These are phyloP conservation scores for Logfia minima DNA, from an alignment of 129 eudicot genomes.

Conservation along the genomic window DNA sequence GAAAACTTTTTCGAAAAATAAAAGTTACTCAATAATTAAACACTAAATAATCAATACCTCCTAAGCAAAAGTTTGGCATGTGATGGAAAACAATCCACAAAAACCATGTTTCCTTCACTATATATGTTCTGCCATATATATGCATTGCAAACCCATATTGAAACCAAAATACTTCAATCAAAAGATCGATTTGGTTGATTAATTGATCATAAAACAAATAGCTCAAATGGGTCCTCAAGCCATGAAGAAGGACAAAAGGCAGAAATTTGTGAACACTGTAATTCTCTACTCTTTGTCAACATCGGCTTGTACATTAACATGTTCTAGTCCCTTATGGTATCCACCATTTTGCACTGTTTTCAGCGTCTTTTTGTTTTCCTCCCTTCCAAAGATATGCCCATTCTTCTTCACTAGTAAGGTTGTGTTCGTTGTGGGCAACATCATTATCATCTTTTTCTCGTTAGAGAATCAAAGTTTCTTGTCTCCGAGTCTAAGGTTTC, in stretches of 20 bases:
- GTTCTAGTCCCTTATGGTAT: conserved; percentile 59
- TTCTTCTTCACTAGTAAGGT: conserved; percentile 52
- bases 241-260: too few relatives aligned
- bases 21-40: conserved; percentile 25
- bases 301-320: conserved; percentile 43
- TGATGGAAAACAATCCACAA: conserved; percentile 10
- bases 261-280: conserved; percentile 37
- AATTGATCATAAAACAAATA: too few relatives aligned
- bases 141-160: too few relatives aligned
- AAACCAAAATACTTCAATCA: too few relatives aligned
- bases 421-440: conserved; percentile 52
- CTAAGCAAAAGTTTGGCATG: too few relatives aligned
- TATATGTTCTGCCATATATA: background rate
- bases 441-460: conserved; percentile 54
- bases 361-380: conserved; percentile 36
- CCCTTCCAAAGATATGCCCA: conserved; percentile 40
- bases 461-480: conserved; percentile 46
- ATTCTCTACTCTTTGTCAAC: conserved; percentile 44
- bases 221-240: too few relatives aligned
- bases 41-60: background rate
- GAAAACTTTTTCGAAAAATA: too few relatives aligned
- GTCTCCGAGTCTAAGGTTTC: conserved; percentile 13
- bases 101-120: background rate
- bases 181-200: too few relatives aligned
- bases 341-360: conserved; percentile 45